Evolutionary conservation across 495 filamentous ascomycete genomes (phyloP).

Genomic region (Symbiotaphrina buchneri): DNA sequence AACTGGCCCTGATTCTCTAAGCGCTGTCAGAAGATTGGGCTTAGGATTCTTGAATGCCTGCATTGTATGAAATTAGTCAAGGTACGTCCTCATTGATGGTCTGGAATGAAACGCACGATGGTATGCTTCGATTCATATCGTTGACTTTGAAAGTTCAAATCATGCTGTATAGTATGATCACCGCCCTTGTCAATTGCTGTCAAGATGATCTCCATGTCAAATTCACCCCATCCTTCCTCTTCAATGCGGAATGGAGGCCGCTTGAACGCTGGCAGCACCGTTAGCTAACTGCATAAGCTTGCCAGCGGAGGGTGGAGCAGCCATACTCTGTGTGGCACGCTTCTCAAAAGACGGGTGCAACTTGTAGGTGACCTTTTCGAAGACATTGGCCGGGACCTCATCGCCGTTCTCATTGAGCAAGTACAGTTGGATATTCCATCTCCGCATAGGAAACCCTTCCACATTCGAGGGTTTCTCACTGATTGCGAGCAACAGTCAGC

Average conservation of each 20-base stretch:
- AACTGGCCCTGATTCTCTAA: conserved; percentile 66
- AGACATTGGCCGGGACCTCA: conserved; percentile 50
- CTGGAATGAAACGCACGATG: conserved; percentile 27
- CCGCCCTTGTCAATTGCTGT: conserved; percentile 67
- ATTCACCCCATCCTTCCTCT: conserved; percentile 98
- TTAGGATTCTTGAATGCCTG: conserved; percentile 84
- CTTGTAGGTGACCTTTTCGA: conserved; percentile 79
- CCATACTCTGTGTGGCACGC: conserved; percentile 51
- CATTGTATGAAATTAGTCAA: not conserved
- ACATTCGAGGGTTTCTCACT: conserved; percentile 47
- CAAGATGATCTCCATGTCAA: conserved; percentile 78
- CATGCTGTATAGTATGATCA: conserved; percentile 59
- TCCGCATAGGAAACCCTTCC: conserved; percentile 79
- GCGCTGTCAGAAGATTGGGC: conserved; percentile 44
- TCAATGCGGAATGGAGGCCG: conserved; percentile 71
- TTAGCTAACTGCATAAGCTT: not conserved
- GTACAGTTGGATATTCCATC: conserved; percentile 38
- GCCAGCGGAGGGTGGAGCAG: conserved; percentile 3
- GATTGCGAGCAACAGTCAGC: conserved; percentile 4
- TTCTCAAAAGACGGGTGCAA: conserved; percentile 85
- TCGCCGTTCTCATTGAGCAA: conserved; percentile 35
- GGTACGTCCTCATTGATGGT: not conserved
- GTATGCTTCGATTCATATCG: conserved; percentile 69
- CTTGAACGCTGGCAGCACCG: conserved; percentile 28
- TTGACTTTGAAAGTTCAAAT: conserved; percentile 70